Evolutionary conservation across 441 rosid genomes (phyloP).

Genomic region (Populus tomentosa): DNA sequence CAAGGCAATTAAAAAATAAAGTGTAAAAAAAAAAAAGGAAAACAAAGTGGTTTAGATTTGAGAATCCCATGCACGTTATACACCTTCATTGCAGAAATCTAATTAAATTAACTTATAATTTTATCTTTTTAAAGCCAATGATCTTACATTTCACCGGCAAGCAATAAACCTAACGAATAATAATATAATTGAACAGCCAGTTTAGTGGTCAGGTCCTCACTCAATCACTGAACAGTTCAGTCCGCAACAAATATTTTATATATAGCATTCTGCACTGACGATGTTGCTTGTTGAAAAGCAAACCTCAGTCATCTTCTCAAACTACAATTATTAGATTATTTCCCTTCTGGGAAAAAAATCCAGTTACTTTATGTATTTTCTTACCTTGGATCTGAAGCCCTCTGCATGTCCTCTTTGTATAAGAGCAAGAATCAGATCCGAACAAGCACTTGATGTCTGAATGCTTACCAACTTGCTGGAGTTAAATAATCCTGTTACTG

Average conservation of each 20-base stretch:
- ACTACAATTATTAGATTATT: background rate
- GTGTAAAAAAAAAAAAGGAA: background rate
- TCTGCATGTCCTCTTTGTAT: background rate
- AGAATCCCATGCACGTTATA: background rate
- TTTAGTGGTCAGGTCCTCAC: background rate
- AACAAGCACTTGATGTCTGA: background rate
- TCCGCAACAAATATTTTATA: background rate
- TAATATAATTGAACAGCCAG: background rate
- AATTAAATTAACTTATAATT: background rate
- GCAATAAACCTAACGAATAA: background rate
- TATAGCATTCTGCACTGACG: conserved; percentile 9
- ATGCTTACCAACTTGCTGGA: background rate
- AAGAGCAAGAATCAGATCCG: background rate
- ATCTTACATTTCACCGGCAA: background rate
- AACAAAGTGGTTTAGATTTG: background rate
- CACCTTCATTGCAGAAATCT: background rate
- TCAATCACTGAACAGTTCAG: background rate
- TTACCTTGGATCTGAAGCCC: conserved; percentile 9
- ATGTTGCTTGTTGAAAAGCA: background rate
- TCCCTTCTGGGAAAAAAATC: background rate
- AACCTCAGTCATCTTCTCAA: background rate
- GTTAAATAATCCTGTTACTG: background rate
- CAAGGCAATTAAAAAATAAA: background rate
- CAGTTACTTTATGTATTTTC: background rate
- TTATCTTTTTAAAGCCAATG: background rate